phyloP scores from a whole-genome alignment of 1,284 basidiomycete genomes.

The Tilletiopsis washingtonensis region DNA sequence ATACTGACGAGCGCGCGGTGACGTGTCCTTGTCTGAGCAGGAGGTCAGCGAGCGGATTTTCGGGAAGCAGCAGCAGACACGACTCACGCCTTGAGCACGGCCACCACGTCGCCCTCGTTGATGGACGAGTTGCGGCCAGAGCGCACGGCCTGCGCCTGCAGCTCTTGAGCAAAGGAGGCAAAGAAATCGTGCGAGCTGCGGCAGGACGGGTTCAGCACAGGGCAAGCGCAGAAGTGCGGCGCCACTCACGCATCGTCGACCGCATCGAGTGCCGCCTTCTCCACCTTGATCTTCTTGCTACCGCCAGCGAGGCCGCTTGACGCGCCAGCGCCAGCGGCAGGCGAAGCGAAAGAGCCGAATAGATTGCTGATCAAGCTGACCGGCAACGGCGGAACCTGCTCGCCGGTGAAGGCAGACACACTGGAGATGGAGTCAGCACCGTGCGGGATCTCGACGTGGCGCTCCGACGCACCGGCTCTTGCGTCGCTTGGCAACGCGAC shows the following conservation, averaged over 20 bases:
- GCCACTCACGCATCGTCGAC: conserved; percentile 6
- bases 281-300: conserved; percentile 2
- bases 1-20: background rate
- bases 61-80: background rate
- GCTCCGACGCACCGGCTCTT: background rate
- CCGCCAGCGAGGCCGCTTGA: background rate
- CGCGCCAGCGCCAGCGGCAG: background rate
- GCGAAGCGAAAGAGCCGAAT: background rate
- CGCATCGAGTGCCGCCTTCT: conserved; percentile 1
- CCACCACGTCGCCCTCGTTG: conserved; percentile 1
- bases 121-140: background rate
- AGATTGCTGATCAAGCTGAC: background rate
- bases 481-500: background rate
- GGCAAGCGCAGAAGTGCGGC: background rate
- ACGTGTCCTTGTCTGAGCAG: background rate
- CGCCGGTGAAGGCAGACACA: conserved; percentile 1
- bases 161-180: background rate
- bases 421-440: background rate
- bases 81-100: conserved; percentile 4
- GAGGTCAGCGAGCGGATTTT: background rate
- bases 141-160: background rate
- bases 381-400: background rate
- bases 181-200: conserved; percentile 7
- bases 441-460: no score
- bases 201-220: background rate